These are phyloP conservation scores for Calonectria ilicicola DNA, from an alignment of 2,329 filamentous ascomycete species.

Conservation along the genomic window DNA sequence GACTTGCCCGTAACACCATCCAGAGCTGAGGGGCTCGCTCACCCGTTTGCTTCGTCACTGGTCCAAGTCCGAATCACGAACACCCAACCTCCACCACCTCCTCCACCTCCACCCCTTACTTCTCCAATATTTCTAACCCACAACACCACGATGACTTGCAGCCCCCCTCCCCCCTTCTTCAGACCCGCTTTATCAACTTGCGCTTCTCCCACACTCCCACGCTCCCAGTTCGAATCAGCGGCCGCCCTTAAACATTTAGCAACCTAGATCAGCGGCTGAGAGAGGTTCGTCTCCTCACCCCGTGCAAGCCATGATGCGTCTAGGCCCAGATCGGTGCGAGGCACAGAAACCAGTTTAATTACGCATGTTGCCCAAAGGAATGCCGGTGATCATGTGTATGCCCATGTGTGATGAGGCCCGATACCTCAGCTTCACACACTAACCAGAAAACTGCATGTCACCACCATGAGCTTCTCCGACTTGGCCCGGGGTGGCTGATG, in stretches of 20 bases:
- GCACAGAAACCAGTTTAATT: conserved; percentile 38
- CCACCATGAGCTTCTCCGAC: conserved; percentile 15
- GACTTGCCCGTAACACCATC: not conserved
- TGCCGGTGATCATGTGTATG: not conserved
- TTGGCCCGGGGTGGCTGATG: not conserved
- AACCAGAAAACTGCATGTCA: not conserved
- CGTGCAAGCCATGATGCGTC: not conserved
- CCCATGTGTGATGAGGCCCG: not conserved
- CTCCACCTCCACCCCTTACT: conserved; percentile 8
- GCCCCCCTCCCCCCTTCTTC: conserved; percentile 1
- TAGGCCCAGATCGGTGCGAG: conserved; percentile 30
- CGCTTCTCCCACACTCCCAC: not conserved
- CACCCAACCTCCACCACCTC: conserved; percentile 16
- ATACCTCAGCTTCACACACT: not conserved
- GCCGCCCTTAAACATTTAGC: not conserved
- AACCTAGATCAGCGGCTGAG: not conserved
- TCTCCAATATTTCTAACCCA: conserved; percentile 12
- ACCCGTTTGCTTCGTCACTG: conserved; percentile 3
- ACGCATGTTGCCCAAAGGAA: conserved; percentile 5
- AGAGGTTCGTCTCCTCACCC: conserved; percentile 10
- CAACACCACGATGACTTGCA: conserved; percentile 40
- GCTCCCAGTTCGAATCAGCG: not conserved
- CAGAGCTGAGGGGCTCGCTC: not conserved
- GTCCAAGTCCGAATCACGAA: conserved; percentile 2
- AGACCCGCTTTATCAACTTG: conserved; percentile 5